These are phyloP conservation scores for Phytopythium chamaehyphon DNA, from an alignment of 352 stramenopile species.

Conservation along the genomic window DNA sequence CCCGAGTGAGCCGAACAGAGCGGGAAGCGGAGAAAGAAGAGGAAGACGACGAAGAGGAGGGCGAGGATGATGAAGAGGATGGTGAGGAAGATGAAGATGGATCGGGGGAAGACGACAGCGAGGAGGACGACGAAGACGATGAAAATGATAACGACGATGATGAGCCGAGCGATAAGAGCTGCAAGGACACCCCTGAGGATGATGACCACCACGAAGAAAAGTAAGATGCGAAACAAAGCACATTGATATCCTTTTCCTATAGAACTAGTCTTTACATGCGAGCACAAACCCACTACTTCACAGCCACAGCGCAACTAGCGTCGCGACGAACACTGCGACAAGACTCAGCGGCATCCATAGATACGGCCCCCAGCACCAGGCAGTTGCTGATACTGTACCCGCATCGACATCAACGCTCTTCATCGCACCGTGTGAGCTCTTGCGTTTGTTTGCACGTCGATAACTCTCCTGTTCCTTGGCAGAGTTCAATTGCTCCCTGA, in stretches of 20 bases:
- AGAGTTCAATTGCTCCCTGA: slow-evolving; percentile 34
- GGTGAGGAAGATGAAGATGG: slow-evolving; percentile 51
- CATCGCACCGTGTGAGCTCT: neutral
- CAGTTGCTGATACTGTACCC: neutral
- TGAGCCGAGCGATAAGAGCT: slow-evolving; percentile 1
- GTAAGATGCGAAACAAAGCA: neutral
- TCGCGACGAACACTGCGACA: slow-evolving; percentile 6
- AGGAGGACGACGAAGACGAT: slow-evolving; percentile 19
- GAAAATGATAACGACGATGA: slow-evolving; percentile 19
- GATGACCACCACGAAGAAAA: slow-evolving; percentile 4
- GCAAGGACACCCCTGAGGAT: slow-evolving; percentile 6
- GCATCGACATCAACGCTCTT: neutral
- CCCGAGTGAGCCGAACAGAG: slow-evolving; percentile 13
- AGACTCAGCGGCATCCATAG: slow-evolving; percentile 5
- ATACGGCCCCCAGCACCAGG: slow-evolving; percentile 4
- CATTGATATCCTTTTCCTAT: slow-evolving; percentile 1
- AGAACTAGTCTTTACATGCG: neutral
- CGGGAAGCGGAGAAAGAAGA: slow-evolving; percentile 26
- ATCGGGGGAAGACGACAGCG: slow-evolving; percentile 11
- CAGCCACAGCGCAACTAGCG: slow-evolving; percentile 6
- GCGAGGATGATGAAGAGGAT: slow-evolving; percentile 50
- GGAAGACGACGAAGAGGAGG: slow-evolving; percentile 41
- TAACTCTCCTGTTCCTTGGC: slow-evolving; percentile 4
- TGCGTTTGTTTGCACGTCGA: neutral
- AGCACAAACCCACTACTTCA: neutral